Evolutionary conservation across 345 rosid species (phyloP), one percentile per base, ranked within the genome.

Genomic region (Boechera divaricarpa): DNA sequence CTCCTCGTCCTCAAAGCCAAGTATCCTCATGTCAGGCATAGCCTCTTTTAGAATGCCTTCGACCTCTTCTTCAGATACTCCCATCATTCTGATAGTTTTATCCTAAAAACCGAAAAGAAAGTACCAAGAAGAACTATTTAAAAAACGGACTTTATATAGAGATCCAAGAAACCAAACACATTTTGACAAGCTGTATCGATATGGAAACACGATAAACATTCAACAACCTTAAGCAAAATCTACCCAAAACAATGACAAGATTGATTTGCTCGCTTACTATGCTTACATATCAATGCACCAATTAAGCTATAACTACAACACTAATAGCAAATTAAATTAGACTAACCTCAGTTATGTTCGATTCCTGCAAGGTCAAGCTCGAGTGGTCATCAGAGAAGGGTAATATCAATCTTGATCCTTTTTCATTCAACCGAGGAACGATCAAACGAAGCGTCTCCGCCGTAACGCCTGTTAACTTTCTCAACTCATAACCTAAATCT

Each of bases 1-100:
- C 67, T 92, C 99, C 70, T 92, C 98, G 79, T 92, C 98, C 63
- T 83, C 91, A 80, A 95, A 95, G 41, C 98, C 99, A 83, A 86
- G 86, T 81, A 91, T 95, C 73, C 98, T 86, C 75, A 79, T 58
- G 80, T 88, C 89, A 35, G 72, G 74, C 64, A 68, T 85, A 33
- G 86, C 90, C 72, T 73, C 76, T 83, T 85, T 82, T 42, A 78
- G 65, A 77, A 92, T 76, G 52, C 80, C 82, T 45, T 84, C 78
- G 67, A 91, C 83, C 80, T 95, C 99, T 79, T 78, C 88, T 82
- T 86, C 86, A 39, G 86, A 71, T 38, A 87, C 96, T 69, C 99
- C 99, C 99, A 95, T 85, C 98, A 95, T 92, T 85, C 90, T 87
- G 54, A 95, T 83, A 57, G 87, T 45, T 62, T 86, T 95, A 16